A percentile compares a stretch with the other conserved stretches of the same genome.
These are phyloP conservation scores for Candida frijolesensis DNA, from an alignment of 1,139 yeast species.

Conservation along the genomic window DNA sequence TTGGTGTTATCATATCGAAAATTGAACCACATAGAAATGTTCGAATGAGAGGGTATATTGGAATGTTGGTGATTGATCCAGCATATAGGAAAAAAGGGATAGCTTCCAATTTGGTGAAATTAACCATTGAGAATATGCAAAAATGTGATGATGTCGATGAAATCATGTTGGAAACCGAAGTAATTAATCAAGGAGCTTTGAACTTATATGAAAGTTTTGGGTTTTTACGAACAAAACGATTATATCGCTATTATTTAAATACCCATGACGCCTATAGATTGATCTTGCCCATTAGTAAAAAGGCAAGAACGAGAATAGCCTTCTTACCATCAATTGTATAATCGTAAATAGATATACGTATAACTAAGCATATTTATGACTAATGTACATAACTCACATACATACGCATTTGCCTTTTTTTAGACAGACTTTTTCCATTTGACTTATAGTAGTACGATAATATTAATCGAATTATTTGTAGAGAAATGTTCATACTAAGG, in stretches of 20 bases:
- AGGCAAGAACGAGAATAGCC: conserved; percentile 33
- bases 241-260: conserved; percentile 84
- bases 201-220: conserved; percentile 84
- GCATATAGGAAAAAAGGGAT: conserved; percentile 76
- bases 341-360: not conserved
- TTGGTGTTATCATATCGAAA: conserved; percentile 87
- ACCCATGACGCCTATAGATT: conserved; percentile 91
- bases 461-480: no score
- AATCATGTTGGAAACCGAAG: conserved; percentile 89
- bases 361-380: not conserved
- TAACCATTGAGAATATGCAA: conserved; percentile 69
- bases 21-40: conserved; percentile 76
- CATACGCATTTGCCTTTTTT: no score
- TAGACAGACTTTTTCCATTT: no score
- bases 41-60: conserved; percentile 84
- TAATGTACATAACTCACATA: no score
- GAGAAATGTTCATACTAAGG: no score
- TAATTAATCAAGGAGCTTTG: conserved; percentile 75
- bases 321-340: conserved; percentile 25
- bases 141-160: conserved; percentile 71
- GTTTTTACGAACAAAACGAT: conserved; percentile 76
- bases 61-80: conserved; percentile 88
- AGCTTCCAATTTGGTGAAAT: conserved; percentile 69
- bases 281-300: conserved; percentile 45
- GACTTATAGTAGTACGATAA: no score